Conservation (phyloP, 768 basidiomycete genomes). For the Lactarius vividus region DNA sequence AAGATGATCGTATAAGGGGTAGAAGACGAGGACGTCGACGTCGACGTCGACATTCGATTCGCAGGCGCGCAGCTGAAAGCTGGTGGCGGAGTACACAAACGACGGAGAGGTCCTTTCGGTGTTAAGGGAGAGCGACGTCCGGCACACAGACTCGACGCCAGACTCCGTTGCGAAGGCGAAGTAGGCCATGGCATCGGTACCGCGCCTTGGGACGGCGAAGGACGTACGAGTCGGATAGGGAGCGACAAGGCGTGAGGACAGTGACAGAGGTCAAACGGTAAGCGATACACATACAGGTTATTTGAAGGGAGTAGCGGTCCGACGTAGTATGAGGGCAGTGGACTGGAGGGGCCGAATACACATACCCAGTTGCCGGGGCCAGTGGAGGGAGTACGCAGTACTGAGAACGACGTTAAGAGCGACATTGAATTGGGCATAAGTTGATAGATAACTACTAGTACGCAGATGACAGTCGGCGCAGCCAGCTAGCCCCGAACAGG, state of each 20-base stretch:
- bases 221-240: background rate
- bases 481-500: no score
- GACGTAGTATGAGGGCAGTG: background rate
- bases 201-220: background rate
- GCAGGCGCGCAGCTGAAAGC: background rate
- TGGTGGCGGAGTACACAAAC: background rate
- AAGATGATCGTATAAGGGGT: background rate
- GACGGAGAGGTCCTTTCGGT: slow-evolving; percentile 14
- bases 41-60: slow-evolving; percentile 7
- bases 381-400: no score
- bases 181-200: background rate
- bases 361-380: no score
- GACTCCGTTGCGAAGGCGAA: slow-evolving; percentile 15
- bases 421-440: no score
- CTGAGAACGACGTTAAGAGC: no score
- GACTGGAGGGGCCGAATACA: background rate
- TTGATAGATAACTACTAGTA: no score
- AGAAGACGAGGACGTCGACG: no score
- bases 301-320: background rate
- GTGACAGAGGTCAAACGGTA: background rate
- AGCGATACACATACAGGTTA: background rate
- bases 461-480: no score
- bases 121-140: slow-evolving; percentile 9
- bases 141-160: slow-evolving; percentile 8
- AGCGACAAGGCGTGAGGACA: background rate